Base-by-base conservation (phyloP, 345 rosid species). In the Murraya paniculata region DNA sequence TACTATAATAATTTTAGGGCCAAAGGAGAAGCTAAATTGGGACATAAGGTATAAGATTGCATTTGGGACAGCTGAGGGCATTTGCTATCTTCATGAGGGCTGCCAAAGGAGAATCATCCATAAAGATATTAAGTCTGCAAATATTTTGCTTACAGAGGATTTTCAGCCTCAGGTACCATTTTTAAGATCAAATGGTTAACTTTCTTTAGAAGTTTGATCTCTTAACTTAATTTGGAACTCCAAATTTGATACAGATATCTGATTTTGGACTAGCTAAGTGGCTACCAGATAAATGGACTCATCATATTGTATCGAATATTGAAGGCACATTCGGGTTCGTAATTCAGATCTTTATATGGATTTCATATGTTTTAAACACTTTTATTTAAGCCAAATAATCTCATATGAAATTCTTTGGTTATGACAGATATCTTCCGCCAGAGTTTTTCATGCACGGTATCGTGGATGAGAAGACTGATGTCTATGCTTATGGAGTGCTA, bases 281-380 rank as follows among this genome's bases (percentile, higher is more conserved):
- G 99, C 81, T 96, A 58, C 98, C 99, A 1, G 94, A 92, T 84
- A 89, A 90, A 22, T 96, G 98, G 98, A 93, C 99, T 41, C 97
- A 96, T 85, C 97, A 90, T 84, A 84, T 85, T 1, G 89, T 96
- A 45, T 89, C 99, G 39, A 94, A 86, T 78, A 91, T 96, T 64
- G 98, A 93, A 77, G 99, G 99, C 79, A 94, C 99, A 78, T 96
- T 96, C 41, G 98, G 99, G 99, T 95, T 72, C 27, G 94, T 86
- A 68, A 71, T 45, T 11, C 50, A 79, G 28, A 53, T 48, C 55
- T 7, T 16, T 50, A 24, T n/a, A 5, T 35, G 50, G 5, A 45
- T 45, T 45, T 45, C 18, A 13, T 11, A 38, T 69, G 69, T 21
- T 68, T 6, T 60, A 56, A 45, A 45, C 50, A 45, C 13, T 45